These are phyloP conservation scores for Phytophthora cactorum DNA, from an alignment of 352 stramenopile genomes.

Conservation along the genomic window DNA sequence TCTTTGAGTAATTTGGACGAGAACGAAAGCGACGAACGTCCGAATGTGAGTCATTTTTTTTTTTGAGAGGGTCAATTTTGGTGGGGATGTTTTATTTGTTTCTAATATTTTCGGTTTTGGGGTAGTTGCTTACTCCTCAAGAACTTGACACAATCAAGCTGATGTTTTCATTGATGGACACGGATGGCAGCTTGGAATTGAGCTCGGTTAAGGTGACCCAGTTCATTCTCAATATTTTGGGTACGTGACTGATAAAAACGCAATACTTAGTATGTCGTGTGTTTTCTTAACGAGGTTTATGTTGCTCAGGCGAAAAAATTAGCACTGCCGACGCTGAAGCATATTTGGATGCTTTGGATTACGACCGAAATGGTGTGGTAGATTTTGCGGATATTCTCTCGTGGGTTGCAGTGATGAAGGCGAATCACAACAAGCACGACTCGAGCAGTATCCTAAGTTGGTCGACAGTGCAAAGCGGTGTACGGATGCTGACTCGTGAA, in stretches of 20 bases:
- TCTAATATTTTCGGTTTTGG: background rate
- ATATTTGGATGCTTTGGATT: constrained; percentile 80
- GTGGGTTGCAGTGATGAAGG: constrained; percentile 79
- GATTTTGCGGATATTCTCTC: constrained; percentile 83
- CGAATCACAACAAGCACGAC: constrained; percentile 46
- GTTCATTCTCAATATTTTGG: constrained; percentile 82
- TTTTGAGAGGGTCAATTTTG: background rate
- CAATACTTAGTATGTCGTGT: background rate
- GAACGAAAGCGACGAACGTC: constrained; percentile 31
- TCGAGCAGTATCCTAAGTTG: constrained; percentile 26
- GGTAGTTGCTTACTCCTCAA: constrained; percentile 53
- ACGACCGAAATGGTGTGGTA: constrained; percentile 71
- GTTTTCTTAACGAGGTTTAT: background rate
- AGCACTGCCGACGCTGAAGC: constrained; percentile 47
- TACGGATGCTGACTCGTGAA: constrained; percentile 14
- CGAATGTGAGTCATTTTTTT: constrained; percentile 31
- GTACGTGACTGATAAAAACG: constrained; percentile 30
- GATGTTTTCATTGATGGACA: constrained; percentile 84
- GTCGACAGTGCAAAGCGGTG: constrained; percentile 21
- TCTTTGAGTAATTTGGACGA: constrained; percentile 25
- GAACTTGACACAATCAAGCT: constrained; percentile 85
- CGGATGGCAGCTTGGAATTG: constrained; percentile 72
- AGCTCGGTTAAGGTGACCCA: constrained; percentile 57
- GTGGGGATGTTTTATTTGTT: background rate
- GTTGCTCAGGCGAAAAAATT: constrained; percentile 63